Percentiles rank a stretch among this genome's conserved stretches.
Evolutionary conservation across 1,284 basidiomycete species (phyloP).

Genomic region (Sporisorium iseilematis-ciliati): DNA sequence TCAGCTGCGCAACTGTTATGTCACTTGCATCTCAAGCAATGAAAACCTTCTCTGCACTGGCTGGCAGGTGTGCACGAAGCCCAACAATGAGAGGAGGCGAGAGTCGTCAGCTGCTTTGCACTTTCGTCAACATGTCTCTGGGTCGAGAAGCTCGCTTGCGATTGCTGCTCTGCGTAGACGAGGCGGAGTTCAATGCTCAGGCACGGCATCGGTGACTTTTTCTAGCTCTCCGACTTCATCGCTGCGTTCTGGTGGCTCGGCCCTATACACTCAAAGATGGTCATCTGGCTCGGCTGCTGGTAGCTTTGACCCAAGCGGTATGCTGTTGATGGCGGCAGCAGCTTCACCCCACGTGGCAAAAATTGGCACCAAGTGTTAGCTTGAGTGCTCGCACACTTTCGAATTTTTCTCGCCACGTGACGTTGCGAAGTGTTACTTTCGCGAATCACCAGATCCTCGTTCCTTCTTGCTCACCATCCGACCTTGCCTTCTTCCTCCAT

Average conservation of each 20-base stretch:
- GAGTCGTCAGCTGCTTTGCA: neutral
- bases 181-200: conserved; percentile 22
- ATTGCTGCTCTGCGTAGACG: neutral
- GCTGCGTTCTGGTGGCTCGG: neutral
- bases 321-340: neutral
- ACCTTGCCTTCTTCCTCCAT: neutral
- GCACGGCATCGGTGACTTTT: neutral
- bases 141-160: conserved; percentile 5
- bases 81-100: neutral
- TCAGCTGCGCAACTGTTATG: conserved; percentile 1
- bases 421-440: conserved; percentile 30
- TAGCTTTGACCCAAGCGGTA: neutral
- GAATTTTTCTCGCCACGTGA: conserved; percentile 19
- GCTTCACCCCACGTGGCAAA: neutral
- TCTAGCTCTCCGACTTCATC: neutral
- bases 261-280: neutral
- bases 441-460: neutral
- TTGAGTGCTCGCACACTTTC: neutral
- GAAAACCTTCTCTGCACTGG: neutral
- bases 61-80: neutral
- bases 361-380: conserved; percentile 3
- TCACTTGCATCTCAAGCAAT: neutral
- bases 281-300: neutral
- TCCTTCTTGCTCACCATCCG: conserved; percentile 14
- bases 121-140: neutral